These are phyloP conservation scores for Hibiscus mutabilis DNA, from an alignment of 345 rosid species.

Conservation along the genomic window DNA sequence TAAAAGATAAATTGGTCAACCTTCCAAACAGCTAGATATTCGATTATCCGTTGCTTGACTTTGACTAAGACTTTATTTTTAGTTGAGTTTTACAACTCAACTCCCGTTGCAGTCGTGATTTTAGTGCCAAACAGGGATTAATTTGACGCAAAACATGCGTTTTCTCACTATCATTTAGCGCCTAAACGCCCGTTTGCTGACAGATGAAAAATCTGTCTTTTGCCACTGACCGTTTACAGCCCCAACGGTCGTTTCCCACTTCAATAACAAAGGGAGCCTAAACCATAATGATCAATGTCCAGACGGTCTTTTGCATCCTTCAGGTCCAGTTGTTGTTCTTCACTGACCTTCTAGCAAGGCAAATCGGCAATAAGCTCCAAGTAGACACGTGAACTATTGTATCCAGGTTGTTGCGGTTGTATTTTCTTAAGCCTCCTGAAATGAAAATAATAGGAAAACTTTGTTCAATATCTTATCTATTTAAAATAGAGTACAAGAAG, in stretches of 20 bases:
- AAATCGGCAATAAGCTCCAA: conserved; percentile 97
- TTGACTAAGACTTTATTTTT: too few species aligned
- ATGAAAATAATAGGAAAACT: conserved; percentile 5
- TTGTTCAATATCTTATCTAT: neutral
- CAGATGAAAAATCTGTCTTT: too few species aligned
- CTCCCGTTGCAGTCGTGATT: too few species aligned
- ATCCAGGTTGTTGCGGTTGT: conserved; percentile 99
- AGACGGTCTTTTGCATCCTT: conserved; percentile 90
- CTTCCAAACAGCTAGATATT: conserved; percentile 99
- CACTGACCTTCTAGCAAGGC: conserved; percentile 91
- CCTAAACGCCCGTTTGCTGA: too few species aligned
- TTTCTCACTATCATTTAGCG: too few species aligned
- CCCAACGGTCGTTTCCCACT: too few species aligned
- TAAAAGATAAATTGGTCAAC: conserved; percentile 36
- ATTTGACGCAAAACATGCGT: too few species aligned
- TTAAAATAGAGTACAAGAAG: neutral
- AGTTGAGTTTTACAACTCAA: too few species aligned
- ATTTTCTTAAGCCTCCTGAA: conserved; percentile 94
- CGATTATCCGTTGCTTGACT: conserved; percentile 95
- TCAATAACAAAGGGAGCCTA: too few species aligned
- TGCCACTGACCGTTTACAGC: too few species aligned
- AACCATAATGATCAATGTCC: conserved; percentile 90
- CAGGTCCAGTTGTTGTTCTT: conserved; percentile 77
- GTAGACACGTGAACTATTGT: conserved; percentile 90
- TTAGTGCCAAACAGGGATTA: too few species aligned